These are phyloP conservation scores for Globisporangium acanthophoron DNA, from an alignment of 352 stramenopile genomes.

Conservation along the genomic window DNA sequence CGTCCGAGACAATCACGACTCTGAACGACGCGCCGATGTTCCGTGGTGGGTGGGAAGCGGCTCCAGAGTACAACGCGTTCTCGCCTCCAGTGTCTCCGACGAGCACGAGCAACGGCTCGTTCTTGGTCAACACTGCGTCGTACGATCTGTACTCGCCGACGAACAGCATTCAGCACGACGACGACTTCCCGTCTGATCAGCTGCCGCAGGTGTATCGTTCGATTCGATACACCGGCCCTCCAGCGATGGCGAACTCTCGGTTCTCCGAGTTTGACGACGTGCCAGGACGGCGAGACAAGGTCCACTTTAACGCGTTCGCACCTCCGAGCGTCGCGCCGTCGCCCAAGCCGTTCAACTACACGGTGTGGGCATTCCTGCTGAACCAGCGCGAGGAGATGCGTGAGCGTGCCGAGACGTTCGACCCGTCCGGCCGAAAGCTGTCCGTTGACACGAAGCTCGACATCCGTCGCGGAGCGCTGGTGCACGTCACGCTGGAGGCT, in stretches of 20 bases:
- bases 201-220: slow-evolving; percentile 73
- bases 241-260: slow-evolving; percentile 12
- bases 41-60: slow-evolving; percentile 1
- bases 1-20: slow-evolving; percentile 10
- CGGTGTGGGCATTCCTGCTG: slow-evolving; percentile 70
- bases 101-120: slow-evolving; percentile 20
- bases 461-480: slow-evolving; percentile 63
- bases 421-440: slow-evolving; percentile 31
- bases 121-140: slow-evolving; percentile 10
- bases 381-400: slow-evolving; percentile 66
- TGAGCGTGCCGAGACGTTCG: slow-evolving; percentile 36
- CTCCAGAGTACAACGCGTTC: slow-evolving; percentile 37
- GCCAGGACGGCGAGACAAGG: slow-evolving; percentile 46
- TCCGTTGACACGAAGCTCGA: slow-evolving; percentile 63
- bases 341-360: slow-evolving; percentile 60
- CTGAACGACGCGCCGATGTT: slow-evolving; percentile 7
- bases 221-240: slow-evolving; percentile 39
- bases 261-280: slow-evolving; percentile 37
- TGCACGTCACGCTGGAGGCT: slow-evolving; percentile 66
- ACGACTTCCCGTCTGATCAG: slow-evolving; percentile 62
- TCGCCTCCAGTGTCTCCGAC: slow-evolving; percentile 32
- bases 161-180: slow-evolving; percentile 43
- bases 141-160: slow-evolving; percentile 57
- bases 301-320: slow-evolving; percentile 75
- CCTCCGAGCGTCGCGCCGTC: slow-evolving; percentile 53